Conservation (phyloP, 1,139 yeast genomes). For the Pichia sp. region DNA sequence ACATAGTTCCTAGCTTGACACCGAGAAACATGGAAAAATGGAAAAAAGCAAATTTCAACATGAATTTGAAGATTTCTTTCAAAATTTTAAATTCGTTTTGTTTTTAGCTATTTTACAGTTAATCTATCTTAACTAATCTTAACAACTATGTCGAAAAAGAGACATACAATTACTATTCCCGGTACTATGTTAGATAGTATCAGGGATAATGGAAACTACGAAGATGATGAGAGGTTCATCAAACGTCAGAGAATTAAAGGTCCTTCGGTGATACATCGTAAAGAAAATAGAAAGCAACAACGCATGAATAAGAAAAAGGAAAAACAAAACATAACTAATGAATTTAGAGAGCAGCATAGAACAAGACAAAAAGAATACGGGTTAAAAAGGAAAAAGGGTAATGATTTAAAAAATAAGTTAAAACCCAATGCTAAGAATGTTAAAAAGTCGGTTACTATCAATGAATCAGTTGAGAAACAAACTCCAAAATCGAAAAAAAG, state of each 20-base stretch:
- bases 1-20: neutral
- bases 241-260: constrained; percentile 31
- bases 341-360: constrained; percentile 3
- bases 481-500: neutral
- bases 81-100: neutral
- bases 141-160: constrained; percentile 15
- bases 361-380: constrained; percentile 6
- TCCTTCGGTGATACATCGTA: constrained; percentile 35
- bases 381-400: neutral
- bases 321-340: constrained; percentile 6
- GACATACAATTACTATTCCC: constrained; percentile 58
- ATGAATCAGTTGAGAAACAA: neutral
- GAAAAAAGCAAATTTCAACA: neutral
- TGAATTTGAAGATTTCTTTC: neutral
- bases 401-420: neutral
- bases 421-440: neutral
- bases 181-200: constrained; percentile 61
- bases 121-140: no score
- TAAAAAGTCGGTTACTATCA: neutral
- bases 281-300: constrained; percentile 53
- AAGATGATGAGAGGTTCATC: constrained; percentile 34
- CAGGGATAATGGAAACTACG: constrained; percentile 36
- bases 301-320: constrained; percentile 43
- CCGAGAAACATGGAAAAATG: neutral
- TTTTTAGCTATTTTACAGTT: no score